phyloP scores from a whole-genome alignment of 768 basidiomycete genomes.

The Amanita phalloides region DNA sequence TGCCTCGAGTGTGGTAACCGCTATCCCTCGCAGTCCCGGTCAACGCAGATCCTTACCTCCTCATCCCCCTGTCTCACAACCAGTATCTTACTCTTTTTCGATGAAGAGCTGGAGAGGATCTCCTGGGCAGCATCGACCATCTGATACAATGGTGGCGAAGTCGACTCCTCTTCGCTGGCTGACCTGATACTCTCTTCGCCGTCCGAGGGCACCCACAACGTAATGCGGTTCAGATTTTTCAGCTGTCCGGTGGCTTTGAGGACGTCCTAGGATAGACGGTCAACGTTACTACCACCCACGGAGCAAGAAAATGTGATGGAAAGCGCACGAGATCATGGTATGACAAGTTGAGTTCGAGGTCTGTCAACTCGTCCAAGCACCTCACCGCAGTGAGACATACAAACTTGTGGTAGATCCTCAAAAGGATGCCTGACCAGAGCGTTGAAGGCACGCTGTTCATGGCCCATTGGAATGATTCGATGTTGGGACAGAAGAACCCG shows the following conservation, averaged over 20 bases:
- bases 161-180: neutral
- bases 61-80: neutral
- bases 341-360: neutral
- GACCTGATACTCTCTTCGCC: neutral
- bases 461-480: neutral
- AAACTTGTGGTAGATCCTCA: neutral
- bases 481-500: neutral
- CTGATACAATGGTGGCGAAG: neutral
- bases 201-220: neutral
- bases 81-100: neutral
- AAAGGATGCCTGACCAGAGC: neutral
- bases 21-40: neutral
- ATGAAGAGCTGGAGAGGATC: neutral
- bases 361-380: too few relatives aligned
- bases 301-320: too few relatives aligned
- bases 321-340: neutral
- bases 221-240: neutral
- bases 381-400: neutral
- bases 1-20: too few relatives aligned
- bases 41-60: neutral
- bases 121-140: neutral
- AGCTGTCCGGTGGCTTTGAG: neutral
- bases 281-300: too few relatives aligned
- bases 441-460: neutral
- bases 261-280: neutral